A percentile compares a stretch with the other conserved stretches of the same genome.
These are phyloP conservation scores for Chlorella ohadii DNA, from an alignment of 139 green algal species.

Conservation along the genomic window DNA sequence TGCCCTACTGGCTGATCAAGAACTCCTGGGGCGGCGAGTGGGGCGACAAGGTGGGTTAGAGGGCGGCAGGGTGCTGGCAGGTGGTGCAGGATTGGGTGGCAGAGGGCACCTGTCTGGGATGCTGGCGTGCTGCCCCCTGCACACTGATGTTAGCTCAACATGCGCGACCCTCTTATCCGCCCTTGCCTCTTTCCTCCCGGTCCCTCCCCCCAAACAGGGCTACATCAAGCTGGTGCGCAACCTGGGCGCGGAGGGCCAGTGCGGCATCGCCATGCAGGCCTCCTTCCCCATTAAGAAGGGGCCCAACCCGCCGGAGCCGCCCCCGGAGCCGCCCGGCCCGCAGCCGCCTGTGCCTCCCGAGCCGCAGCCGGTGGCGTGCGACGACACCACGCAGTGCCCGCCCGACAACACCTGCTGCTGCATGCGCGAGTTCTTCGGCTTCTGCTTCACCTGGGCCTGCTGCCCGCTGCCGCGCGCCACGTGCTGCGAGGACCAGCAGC, in stretches of 20 bases:
- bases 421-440: conserved; percentile 72
- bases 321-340: conserved; percentile 40
- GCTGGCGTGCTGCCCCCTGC: neutral
- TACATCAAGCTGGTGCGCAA: conserved; percentile 80
- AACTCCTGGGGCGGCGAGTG: conserved; percentile 95
- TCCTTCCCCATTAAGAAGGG: conserved; percentile 92
- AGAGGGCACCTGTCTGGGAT: neutral
- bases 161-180: neutral
- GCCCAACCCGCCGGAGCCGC: conserved; percentile 69
- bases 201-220: too few relatives aligned
- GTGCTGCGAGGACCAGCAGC: conserved; percentile 93
- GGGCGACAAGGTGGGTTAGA: conserved; percentile 77
- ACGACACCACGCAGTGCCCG: conserved; percentile 71
- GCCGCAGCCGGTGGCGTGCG: conserved; percentile 73
- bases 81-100: too few relatives aligned
- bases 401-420: conserved; percentile 92
- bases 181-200: too few relatives aligned
- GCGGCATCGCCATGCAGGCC: conserved; percentile 88
- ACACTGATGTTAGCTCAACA: neutral
- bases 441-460: conserved; percentile 91
- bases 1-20: conserved; percentile 95
- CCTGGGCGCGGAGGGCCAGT: conserved; percentile 72
- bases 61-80: too few relatives aligned
- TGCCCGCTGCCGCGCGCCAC: conserved; percentile 91
- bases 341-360: conserved; percentile 41